Evolutionary conservation across 2,329 filamentous ascomycete genomes (phyloP), one percentile per base, ranked within the genome.

Genomic region (Ophiostoma ulmi): DNA sequence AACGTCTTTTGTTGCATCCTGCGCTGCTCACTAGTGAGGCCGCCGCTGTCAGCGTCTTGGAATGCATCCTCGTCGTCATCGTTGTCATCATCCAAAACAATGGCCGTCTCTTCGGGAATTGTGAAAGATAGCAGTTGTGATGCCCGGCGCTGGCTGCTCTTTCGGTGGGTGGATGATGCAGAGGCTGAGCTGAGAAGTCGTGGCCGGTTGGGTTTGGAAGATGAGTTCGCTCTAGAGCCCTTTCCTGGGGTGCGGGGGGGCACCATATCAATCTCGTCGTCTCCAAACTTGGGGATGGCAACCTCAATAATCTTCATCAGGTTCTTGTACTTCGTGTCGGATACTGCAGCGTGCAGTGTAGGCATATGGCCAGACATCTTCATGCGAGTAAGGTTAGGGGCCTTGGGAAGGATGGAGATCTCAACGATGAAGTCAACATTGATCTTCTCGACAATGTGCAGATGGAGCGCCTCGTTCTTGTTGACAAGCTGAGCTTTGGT

Each of bases 371-470:
- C 95, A 1, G 93, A 96, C 44, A 99, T 88, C 72, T 92, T 91
- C 75, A 97, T 90, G 76, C 95, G 95, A 17, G 95, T 96, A 67
- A 99, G 83, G 73, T 97, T 96, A 0, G 94, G 91, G 0, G 93
- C 93, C 78, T 97, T 97, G 0, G 95, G 95, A n/a, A 99, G 83
- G 75, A 99, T 99, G 8, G 94, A 99, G 26, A 91, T 90, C 78
- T 97, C 94, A n/a, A 99, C 88, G 13, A 93, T 89, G 78, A 99
- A 98, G 78, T 98, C 92, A 75, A 99, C 91, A 75, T 97, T 99
- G 82, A 99, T 99, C 74, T 92, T 90, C 78, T 99, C 94, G 48
- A 99, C 92, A 70, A 99, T 89, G 78, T 98, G 94, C 74, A 96
- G 85, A 73, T 90, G 89, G 71, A 90, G 90, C 1, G 85, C 84